Evolutionary conservation across 768 basidiomycete species (phyloP).

Genomic region (Rhodotorula babjevae): DNA sequence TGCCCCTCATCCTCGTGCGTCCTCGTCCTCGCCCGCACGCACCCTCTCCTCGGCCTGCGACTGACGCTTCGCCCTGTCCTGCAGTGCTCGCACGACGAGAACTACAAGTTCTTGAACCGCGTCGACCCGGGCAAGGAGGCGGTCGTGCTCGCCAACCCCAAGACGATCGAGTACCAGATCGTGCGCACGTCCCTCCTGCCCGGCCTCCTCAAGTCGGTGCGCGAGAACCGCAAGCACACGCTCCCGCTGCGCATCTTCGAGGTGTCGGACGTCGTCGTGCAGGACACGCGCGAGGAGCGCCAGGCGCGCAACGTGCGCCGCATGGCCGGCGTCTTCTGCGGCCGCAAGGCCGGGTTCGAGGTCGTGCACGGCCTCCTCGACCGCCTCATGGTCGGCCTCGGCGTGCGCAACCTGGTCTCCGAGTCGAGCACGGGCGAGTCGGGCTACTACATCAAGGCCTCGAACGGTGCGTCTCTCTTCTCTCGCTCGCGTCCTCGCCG

Average conservation of each 20-base stretch:
- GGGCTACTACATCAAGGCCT: conserved; percentile 90
- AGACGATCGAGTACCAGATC: conserved; percentile 95
- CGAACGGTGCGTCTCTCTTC: conserved; percentile 58
- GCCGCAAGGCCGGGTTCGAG: conserved; percentile 91
- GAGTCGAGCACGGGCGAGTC: conserved; percentile 56
- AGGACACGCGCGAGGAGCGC: conserved; percentile 70
- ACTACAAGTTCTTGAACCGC: conserved; percentile 88
- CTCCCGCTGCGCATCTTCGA: conserved; percentile 93
- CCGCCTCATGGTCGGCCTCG: conserved; percentile 91
- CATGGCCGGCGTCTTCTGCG: conserved; percentile 89
- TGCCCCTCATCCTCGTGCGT: conserved; percentile 85
- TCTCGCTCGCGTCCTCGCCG: neutral
- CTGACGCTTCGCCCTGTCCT: neutral
- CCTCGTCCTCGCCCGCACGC: no score
- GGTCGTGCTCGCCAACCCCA: conserved; percentile 91
- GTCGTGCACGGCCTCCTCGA: conserved; percentile 91
- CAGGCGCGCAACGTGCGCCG: conserved; percentile 83
- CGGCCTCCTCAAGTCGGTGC: conserved; percentile 90
- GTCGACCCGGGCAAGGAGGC: conserved; percentile 73
- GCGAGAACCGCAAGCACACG: conserved; percentile 90
- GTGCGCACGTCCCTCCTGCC: conserved; percentile 93
- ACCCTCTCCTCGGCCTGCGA: neutral
- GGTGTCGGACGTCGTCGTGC: conserved; percentile 84
- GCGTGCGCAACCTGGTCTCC: conserved; percentile 70
- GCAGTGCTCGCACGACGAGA: conserved; percentile 97